phyloP scores from a whole-genome alignment of 148 eudicot species.

The Spergularia marina region DNA sequence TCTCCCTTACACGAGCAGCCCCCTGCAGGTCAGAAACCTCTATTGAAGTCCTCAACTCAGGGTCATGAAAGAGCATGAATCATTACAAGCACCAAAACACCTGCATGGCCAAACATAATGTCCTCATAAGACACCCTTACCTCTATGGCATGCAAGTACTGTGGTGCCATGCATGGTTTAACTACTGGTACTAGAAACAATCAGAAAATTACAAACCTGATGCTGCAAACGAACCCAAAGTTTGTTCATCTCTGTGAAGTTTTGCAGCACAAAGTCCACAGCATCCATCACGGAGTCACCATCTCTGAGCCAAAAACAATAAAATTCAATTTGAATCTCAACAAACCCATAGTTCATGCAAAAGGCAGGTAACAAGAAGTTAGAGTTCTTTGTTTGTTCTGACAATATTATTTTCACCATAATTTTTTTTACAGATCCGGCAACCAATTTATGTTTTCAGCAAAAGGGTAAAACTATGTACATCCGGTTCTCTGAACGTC shows the following conservation, averaged over 20 bases:
- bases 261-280: slow-evolving; percentile 96
- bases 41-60: slow-evolving; percentile 93
- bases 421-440: neutral
- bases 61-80: slow-evolving; percentile 86
- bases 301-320: slow-evolving; percentile 50
- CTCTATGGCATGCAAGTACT: slow-evolving; percentile 74
- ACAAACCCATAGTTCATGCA: neutral
- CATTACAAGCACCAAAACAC: slow-evolving; percentile 86
- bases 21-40: slow-evolving; percentile 99
- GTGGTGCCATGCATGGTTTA: slow-evolving; percentile 55
- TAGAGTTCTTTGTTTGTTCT: no score
- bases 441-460: no score
- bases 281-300: slow-evolving; percentile 90
- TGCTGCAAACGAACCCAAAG: slow-evolving; percentile 97
- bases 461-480: no score
- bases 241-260: slow-evolving; percentile 96
- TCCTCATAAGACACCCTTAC: slow-evolving; percentile 66
- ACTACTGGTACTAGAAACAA: slow-evolving; percentile 19
- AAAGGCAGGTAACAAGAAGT: neutral
- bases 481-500: no score
- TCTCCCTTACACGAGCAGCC: slow-evolving; percentile 70
- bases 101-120: slow-evolving; percentile 98
- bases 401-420: neutral
- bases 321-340: neutral
- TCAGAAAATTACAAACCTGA: slow-evolving; percentile 61